These are phyloP conservation scores for Cystoisospora suis DNA, from an alignment of 169 alveolate species.

Conservation along the genomic window DNA sequence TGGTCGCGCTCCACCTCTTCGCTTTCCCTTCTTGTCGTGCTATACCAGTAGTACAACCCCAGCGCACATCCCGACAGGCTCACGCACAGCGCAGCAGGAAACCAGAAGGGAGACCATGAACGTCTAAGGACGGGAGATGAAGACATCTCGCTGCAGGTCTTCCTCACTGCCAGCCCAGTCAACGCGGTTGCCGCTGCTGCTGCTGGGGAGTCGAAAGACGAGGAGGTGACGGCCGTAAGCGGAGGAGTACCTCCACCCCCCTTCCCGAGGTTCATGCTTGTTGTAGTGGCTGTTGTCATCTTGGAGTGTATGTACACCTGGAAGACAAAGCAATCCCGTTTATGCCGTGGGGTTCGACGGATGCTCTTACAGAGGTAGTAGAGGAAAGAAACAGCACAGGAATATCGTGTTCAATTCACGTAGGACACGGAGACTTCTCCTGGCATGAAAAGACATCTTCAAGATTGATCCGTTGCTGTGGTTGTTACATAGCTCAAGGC, in stretches of 20 bases:
- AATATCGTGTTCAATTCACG: too few species aligned
- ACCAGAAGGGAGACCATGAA: background rate
- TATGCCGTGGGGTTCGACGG: too few species aligned
- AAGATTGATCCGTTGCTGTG: too few species aligned
- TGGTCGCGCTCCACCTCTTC: background rate
- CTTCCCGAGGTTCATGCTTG: too few species aligned
- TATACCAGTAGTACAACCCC: background rate
- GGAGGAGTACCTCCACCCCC: background rate
- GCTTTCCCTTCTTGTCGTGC: background rate
- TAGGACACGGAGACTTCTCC: too few species aligned
- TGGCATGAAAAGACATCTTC: too few species aligned
- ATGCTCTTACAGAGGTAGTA: too few species aligned
- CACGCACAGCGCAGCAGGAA: background rate
- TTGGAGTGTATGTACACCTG: background rate
- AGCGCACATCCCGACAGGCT: background rate
- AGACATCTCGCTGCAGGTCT: background rate
- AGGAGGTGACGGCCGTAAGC: background rate
- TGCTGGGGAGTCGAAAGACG: background rate
- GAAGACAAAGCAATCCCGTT: background rate
- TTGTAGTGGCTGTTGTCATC: too few species aligned
- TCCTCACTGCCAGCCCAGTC: background rate
- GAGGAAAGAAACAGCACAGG: too few species aligned
- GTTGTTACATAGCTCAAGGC: too few species aligned
- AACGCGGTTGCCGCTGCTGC: background rate
- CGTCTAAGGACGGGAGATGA: background rate